Conservation (phyloP, 108 stramenopile species). For the Cylindrotheca closterium region DNA sequence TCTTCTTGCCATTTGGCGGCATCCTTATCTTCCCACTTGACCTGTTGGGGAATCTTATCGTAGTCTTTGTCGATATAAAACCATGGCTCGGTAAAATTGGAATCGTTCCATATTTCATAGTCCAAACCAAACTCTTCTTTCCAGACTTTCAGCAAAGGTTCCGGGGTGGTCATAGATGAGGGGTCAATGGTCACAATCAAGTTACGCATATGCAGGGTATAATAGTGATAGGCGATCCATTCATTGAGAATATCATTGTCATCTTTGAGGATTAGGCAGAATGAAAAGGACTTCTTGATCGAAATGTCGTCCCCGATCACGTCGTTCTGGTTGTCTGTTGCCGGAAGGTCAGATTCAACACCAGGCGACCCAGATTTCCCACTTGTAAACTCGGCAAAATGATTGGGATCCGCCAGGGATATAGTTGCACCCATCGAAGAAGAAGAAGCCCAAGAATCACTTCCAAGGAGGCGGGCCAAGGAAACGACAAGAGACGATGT, state of each 20-base stretch:
- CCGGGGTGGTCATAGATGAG: slow-evolving; percentile 26
- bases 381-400: too few relatives aligned
- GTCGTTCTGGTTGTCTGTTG: too few relatives aligned
- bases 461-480: too few relatives aligned
- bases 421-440: too few relatives aligned
- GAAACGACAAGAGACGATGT: too few relatives aligned
- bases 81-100: slow-evolving; percentile 18
- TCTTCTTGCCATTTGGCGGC: slow-evolving; percentile 23
- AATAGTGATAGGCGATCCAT: slow-evolving; percentile 73
- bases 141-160: slow-evolving; percentile 38
- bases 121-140: slow-evolving; percentile 4
- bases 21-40: slow-evolving; percentile 27
- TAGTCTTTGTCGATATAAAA: slow-evolving; percentile 17
- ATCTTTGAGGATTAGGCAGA: slow-evolving; percentile 36
- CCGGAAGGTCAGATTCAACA: too few relatives aligned
- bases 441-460: too few relatives aligned
- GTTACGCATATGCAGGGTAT: slow-evolving; percentile 47
- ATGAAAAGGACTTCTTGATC: too few relatives aligned
- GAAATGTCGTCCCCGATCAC: too few relatives aligned
- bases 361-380: too few relatives aligned
- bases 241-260: slow-evolving; percentile 37
- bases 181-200: slow-evolving; percentile 66
- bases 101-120: slow-evolving; percentile 23
- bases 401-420: too few relatives aligned
- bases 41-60: slow-evolving; percentile 23